Conservation (phyloP, 2,329 filamentous ascomycete species). For the Aureobasidium sp. region DNA sequence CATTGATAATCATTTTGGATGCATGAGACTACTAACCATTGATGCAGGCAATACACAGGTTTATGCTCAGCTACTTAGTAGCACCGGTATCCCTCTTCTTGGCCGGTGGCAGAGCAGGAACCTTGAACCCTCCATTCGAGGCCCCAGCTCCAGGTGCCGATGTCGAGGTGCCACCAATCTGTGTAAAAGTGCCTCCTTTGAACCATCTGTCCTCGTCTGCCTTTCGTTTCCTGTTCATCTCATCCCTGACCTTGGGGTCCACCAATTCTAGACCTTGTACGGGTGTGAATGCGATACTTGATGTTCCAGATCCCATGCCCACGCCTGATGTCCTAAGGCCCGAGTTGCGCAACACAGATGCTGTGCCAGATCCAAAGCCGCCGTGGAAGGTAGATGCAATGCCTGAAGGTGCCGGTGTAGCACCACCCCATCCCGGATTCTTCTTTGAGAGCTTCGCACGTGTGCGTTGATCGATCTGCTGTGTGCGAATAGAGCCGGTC, state of each 20-base stretch:
- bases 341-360: conserved; percentile 65
- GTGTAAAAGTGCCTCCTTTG: conserved; percentile 93
- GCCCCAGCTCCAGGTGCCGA: neutral
- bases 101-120: conserved; percentile 61
- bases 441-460: conserved; percentile 89
- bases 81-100: conserved; percentile 48
- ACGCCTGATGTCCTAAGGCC: conserved; percentile 78
- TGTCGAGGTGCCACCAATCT: conserved; percentile 57
- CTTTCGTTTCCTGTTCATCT: conserved; percentile 82
- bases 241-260: conserved; percentile 81
- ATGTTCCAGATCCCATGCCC: conserved; percentile 48
- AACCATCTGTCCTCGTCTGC: conserved; percentile 96
- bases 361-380: conserved; percentile 60
- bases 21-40: too few species aligned
- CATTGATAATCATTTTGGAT: too few species aligned
- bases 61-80: neutral
- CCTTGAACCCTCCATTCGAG: conserved; percentile 58
- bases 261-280: conserved; percentile 93
- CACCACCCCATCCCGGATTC: conserved; percentile 87
- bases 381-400: conserved; percentile 72
- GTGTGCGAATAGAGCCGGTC: conserved; percentile 78
- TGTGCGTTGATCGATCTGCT: conserved; percentile 88
- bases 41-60: too few species aligned
- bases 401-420: conserved; percentile 39
- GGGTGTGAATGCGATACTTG: conserved; percentile 84